Evolutionary conservation across 306 rosid species (phyloP), one percentile per base, ranked within the genome.

Genomic region (Malus fusca): DNA sequence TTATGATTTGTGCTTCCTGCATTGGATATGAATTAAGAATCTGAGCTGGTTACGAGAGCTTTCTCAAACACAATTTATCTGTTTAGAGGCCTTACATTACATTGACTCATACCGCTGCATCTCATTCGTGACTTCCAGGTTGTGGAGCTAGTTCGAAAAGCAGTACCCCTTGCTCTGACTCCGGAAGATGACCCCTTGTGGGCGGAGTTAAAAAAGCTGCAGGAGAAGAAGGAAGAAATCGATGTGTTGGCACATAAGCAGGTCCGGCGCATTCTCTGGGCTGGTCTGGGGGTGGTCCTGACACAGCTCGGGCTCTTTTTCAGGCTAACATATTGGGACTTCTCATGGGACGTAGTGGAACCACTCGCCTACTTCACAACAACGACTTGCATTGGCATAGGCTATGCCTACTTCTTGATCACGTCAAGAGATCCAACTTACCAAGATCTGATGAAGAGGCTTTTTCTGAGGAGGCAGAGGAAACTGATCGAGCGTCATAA

Each of bases 341-440:
- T 92, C 66, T 96, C 99, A 23, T 96, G 99, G 99, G 99, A 96
- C 69, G 90, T 96, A 26, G 91, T 96, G 98, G 99, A 92, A 69
- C 99, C 99, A 21, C 82, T 96, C 22, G 88, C 99, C 26, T 96
- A 87, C 80, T 96, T 92, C 69, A 75, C 93, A 30, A 92, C 99
- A 25, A 18, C 90, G 6, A 40, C 85, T 26, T 92, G 98, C 77
- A 72, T 96, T 72, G 89, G 93, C 42, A 73, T 92, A n/a, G 92
- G 99, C 55, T 96, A 96, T 86, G 89, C 94, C 44, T 96, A 96
- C 92, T 96, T 92, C 44, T 69, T 96, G n/a, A 43, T 88, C 82
- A 96, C 99, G 72, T 90, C 97, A 55, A 89, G 99, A 69, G 99
- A 92, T 86, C 99, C 97, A 25, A 87, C 96, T 22, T 96, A 96